phyloP scores from a whole-genome alignment of 139 green algal species.

The Chlamydomonas sphaeroides region DNA sequence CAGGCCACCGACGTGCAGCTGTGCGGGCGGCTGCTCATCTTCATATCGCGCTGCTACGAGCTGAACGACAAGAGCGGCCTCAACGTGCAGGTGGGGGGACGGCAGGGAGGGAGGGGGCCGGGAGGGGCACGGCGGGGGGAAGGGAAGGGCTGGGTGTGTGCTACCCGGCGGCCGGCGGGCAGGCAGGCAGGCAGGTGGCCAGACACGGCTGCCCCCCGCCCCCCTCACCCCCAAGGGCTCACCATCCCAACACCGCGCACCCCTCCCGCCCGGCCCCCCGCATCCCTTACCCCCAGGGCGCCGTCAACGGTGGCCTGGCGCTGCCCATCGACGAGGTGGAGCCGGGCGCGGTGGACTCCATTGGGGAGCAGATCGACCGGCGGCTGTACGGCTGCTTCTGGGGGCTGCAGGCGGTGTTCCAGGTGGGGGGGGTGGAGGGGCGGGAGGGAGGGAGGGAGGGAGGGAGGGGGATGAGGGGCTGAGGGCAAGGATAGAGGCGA shows the following conservation, averaged over 20 bases:
- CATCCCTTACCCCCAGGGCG: background rate
- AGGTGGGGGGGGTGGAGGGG: slow-evolving; percentile 32
- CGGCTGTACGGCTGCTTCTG: slow-evolving; percentile 83
- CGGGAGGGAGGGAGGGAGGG: background rate
- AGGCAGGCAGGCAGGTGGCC: no score
- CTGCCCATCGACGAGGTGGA: slow-evolving; percentile 56
- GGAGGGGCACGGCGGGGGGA: no score
- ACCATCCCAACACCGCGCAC: background rate
- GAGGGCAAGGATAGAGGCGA: no score
- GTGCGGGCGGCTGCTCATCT: slow-evolving; percentile 59
- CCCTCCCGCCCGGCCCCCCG: background rate
- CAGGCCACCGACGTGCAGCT: slow-evolving; percentile 49
- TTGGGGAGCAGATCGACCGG: slow-evolving; percentile 40
- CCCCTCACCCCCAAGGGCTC: no score
- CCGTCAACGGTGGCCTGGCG: slow-evolving; percentile 43
- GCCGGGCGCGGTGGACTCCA: slow-evolving; percentile 32
- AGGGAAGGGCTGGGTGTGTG: background rate
- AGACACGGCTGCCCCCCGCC: no score
- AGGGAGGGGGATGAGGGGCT: background rate
- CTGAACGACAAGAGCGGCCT: slow-evolving; percentile 55
- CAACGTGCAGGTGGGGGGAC: slow-evolving; percentile 42
- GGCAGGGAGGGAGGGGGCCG: background rate
- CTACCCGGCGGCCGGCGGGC: no score
- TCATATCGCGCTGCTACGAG: slow-evolving; percentile 54
- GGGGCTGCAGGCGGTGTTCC: slow-evolving; percentile 70